These are phyloP conservation scores for Iberis pinnata DNA, from an alignment of 345 rosid species.

Conservation along the genomic window DNA sequence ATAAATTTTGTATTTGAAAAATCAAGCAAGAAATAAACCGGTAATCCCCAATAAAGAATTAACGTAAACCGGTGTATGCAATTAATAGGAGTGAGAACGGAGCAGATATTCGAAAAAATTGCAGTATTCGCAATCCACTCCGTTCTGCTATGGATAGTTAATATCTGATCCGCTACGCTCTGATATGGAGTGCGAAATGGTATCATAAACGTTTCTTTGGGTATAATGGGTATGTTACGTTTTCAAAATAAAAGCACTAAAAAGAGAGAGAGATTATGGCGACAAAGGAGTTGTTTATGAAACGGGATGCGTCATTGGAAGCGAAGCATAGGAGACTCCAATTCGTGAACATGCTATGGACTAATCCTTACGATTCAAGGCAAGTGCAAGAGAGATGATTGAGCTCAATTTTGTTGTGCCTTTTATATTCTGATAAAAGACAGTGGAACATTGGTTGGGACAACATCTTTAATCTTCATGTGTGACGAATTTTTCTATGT, in stretches of 20 bases:
- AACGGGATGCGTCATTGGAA: constrained; percentile 88
- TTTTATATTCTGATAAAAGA: constrained; percentile 69
- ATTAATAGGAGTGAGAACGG: too few relatives aligned
- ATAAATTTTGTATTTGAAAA: too few relatives aligned
- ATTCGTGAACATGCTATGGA: constrained; percentile 91
- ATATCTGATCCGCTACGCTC: too few relatives aligned
- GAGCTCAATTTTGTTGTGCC: constrained; percentile 93
- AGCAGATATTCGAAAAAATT: too few relatives aligned
- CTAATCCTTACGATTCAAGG: constrained; percentile 76
- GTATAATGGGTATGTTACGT: too few relatives aligned
- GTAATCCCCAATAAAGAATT: too few relatives aligned
- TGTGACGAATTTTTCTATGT: constrained; percentile 31
- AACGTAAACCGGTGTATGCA: too few relatives aligned
- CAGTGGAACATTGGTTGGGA: constrained; percentile 94
- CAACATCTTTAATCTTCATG: constrained; percentile 68
- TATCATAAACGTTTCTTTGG: too few relatives aligned
- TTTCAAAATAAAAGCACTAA: constrained; percentile 84
- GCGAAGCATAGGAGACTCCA: constrained; percentile 95
- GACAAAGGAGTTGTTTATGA: constrained; percentile 68
- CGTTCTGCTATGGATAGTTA: too few relatives aligned
- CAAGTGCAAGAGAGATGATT: constrained; percentile 96
- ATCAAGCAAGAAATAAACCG: too few relatives aligned
- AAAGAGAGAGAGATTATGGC: constrained; percentile 87
- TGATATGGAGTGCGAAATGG: too few relatives aligned
- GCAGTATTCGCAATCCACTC: too few relatives aligned